A percentile compares a stretch with the other conserved stretches of the same genome.
Conservation (phyloP, 1,284 basidiomycete species). For the Ceratobasidium sp. region DNA sequence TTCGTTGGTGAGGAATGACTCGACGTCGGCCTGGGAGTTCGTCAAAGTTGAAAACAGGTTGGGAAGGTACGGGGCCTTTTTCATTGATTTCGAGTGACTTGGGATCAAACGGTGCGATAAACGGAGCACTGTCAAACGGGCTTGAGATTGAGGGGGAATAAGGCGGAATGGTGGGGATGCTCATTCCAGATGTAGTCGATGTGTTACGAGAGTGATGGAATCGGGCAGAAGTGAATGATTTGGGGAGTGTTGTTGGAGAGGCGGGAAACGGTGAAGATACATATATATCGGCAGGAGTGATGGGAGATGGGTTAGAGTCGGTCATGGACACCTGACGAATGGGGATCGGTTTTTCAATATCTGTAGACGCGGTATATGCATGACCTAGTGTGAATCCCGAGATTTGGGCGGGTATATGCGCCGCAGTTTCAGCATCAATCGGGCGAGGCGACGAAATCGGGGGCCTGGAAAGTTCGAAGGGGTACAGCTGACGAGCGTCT, state of each 20-base stretch:
- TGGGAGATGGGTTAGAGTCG: background rate
- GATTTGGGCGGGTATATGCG: constrained; percentile 16
- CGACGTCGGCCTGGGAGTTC: constrained; percentile 25
- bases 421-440: background rate
- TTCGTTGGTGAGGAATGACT: constrained; percentile 26
- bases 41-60: constrained; percentile 18
- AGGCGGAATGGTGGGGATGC: constrained; percentile 31
- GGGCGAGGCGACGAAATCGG: constrained; percentile 32
- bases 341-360: constrained; percentile 3
- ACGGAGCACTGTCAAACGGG: constrained; percentile 29
- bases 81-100: background rate
- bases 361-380: constrained; percentile 22
- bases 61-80: background rate
- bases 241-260: constrained; percentile 8
- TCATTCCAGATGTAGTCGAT: constrained; percentile 7
- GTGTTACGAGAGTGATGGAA: constrained; percentile 18
- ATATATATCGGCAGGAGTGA: background rate
- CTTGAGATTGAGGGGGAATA: constrained; percentile 27
- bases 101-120: constrained; percentile 26
- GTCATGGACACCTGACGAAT: constrained; percentile 2
- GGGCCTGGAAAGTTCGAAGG: constrained; percentile 39
- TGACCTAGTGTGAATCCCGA: constrained; percentile 26
- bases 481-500: constrained; percentile 39
- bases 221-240: background rate
- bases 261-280: constrained; percentile 32